These are phyloP conservation scores for Cercospora zeae-maydis DNA, from an alignment of 2,329 filamentous ascomycete genomes.

Conservation along the genomic window DNA sequence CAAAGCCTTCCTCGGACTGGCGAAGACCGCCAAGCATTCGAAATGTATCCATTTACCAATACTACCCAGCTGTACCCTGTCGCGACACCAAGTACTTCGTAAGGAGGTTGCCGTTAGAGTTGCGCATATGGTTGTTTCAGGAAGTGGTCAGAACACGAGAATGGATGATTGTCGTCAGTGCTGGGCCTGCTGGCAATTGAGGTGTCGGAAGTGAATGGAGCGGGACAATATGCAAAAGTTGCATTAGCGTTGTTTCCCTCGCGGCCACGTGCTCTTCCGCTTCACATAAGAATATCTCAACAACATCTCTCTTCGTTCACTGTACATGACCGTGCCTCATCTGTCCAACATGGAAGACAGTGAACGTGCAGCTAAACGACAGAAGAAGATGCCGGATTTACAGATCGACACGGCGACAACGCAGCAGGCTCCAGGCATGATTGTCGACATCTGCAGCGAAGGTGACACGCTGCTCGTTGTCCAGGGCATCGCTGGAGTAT, in stretches of 20 bases:
- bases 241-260: not conserved
- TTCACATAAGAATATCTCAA: not conserved
- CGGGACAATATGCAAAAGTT: not conserved
- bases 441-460: constrained; percentile 13
- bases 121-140: too few species aligned
- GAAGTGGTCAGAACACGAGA: not conserved
- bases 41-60: too few species aligned
- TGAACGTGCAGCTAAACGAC: constrained; percentile 16
- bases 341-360: constrained; percentile 8
- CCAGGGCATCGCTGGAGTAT: constrained; percentile 11
- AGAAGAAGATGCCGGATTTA: constrained; percentile 11
- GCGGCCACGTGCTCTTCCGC: not conserved
- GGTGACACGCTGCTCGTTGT: constrained; percentile 21
- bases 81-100: too few species aligned
- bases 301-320: not conserved
- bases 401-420: not conserved
- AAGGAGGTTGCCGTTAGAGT: too few species aligned
- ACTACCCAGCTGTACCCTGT: too few species aligned
- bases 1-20: too few species aligned
- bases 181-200: not conserved
- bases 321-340: not conserved
- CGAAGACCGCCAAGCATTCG: too few species aligned
- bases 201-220: not conserved
- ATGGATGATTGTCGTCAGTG: not conserved
- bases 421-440: not conserved